Base-by-base conservation (phyloP, 2,329 filamentous ascomycete species). In the Harringtonia aguacate region DNA sequence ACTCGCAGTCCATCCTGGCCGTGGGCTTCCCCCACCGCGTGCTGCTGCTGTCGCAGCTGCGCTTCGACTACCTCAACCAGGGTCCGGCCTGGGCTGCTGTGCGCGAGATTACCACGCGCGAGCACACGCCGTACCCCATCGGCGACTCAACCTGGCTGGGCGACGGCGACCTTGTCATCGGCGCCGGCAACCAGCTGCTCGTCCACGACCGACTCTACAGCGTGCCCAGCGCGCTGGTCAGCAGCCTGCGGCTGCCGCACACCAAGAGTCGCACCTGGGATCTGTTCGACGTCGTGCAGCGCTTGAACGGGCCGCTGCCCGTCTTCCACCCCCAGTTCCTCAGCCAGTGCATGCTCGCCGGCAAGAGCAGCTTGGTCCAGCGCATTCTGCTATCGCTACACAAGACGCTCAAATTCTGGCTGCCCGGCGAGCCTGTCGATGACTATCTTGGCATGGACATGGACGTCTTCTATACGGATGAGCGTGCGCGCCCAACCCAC, bases 311-410 rank as follows among this genome's bases (percentile, higher is more conserved):
- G 0, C 84, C 89, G 3, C 67, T 97, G 8, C 87, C 92, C 0
- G 73, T 94, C 3, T 98, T 94, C 54, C 90, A 98, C 55, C 92
- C 92, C 0, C 87, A 94, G 55, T 86, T 95, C 46, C 64, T 97
- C 22, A 84, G 85, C 42, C 86, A 95, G 59, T 90, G 85, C 54
- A 86, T 94, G 31, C 68, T 95, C 22, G 75, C 81, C 18, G 90
- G 89, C 1, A 94, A 94, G 58, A 73, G 74, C 29, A 59, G 63
- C 4, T 61, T 87, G 7, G 86, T 92, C 3, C 81, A 87, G 52
- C 71, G 70, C 10, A 79, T 95, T 10, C 62, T 97, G 24, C 67
- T 84, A 41, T 76, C 76, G 7, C 66, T 98, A 20, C 73, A 88
- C 54, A 77, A 80, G 53, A 82, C 77, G 14, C 65, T 98, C 41